Conservation (phyloP, 2,329 filamentous ascomycete genomes). For the Penicillium sp. region DNA sequence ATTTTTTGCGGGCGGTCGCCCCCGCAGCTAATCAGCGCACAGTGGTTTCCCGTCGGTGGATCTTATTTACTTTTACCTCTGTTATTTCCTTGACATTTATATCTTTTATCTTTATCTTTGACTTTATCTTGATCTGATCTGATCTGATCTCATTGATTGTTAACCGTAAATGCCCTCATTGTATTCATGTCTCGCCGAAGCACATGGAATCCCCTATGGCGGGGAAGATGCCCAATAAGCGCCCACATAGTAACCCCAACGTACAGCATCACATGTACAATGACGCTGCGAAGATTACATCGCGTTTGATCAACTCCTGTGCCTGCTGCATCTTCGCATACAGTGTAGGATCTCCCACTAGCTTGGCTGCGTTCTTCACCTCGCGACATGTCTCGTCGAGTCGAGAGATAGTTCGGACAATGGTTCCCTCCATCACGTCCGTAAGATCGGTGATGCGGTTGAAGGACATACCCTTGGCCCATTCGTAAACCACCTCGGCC, state of each 20-base stretch:
- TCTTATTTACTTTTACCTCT: constrained; percentile 1
- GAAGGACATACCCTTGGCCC: constrained; percentile 96
- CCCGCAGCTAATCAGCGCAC: constrained; percentile 29
- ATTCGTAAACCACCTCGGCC: constrained; percentile 97
- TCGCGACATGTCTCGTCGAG: constrained; percentile 95
- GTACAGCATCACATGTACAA: constrained; percentile 64
- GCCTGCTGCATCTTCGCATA: constrained; percentile 96
- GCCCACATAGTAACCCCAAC: background rate
- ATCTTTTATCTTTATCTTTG: too few species aligned
- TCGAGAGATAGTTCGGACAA: constrained; percentile 88
- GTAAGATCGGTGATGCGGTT: constrained; percentile 95
- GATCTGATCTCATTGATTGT: background rate
- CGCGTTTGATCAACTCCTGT: constrained; percentile 95
- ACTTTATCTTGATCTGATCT: background rate
- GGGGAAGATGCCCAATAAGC: constrained; percentile 1
- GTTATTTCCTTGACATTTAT: too few species aligned
- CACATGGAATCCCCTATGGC: background rate
- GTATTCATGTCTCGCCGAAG: background rate
- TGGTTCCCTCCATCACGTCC: constrained; percentile 93
- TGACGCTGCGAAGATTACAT: constrained; percentile 84
- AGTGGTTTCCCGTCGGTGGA: constrained; percentile 14
- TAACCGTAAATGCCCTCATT: background rate
- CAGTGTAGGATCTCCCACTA: constrained; percentile 87
- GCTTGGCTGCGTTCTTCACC: constrained; percentile 92
- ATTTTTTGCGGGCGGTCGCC: constrained; percentile 26